Percentiles rank a stretch among this genome's conserved stretches.
Evolutionary conservation across 441 rosid genomes (phyloP).

Genomic region (Flueggea neowawraea): DNA sequence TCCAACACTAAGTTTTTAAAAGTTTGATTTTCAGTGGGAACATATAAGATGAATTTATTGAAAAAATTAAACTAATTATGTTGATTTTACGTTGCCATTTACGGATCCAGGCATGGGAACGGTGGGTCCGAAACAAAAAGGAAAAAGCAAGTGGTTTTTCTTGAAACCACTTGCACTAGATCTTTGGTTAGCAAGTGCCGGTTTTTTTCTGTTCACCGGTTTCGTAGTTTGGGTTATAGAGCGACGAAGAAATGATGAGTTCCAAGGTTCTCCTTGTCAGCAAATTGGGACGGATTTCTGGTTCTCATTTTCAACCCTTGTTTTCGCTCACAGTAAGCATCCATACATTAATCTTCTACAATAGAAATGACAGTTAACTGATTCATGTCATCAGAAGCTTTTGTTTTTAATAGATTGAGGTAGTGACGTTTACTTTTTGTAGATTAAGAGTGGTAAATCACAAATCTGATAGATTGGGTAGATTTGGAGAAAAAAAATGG

Average conservation of each 20-base stretch:
- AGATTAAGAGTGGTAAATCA: too few species aligned
- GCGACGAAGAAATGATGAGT: neutral
- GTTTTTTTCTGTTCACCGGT: slow-evolving; percentile 1
- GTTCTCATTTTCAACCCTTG: slow-evolving; percentile 21
- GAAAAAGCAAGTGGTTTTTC: slow-evolving; percentile 39
- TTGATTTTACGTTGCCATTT: slow-evolving; percentile 43
- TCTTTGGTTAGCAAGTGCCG: slow-evolving; percentile 14
- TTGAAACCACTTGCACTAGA: slow-evolving; percentile 30
- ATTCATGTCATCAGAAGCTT: too few species aligned
- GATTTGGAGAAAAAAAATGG: too few species aligned
- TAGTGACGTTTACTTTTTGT: too few species aligned
- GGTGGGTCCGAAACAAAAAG: slow-evolving; percentile 19
- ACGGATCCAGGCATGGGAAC: slow-evolving; percentile 36
- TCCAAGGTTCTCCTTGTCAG: slow-evolving; percentile 7
- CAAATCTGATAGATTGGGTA: too few species aligned
- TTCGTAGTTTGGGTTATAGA: slow-evolving; percentile 12
- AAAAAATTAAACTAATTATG: slow-evolving; percentile 7
- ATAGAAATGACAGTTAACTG: neutral
- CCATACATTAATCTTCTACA: too few species aligned
- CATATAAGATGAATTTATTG: too few species aligned
- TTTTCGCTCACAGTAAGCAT: slow-evolving; percentile 18
- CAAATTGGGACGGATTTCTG: slow-evolving; percentile 10
- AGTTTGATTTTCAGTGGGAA: too few species aligned
- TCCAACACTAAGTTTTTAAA: too few species aligned
- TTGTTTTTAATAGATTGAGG: too few species aligned